A percentile compares a stretch with the other conserved stretches of the same genome.
Evolutionary conservation across 306 rosid species (phyloP).

Genomic region (Crotalaria pallida): DNA sequence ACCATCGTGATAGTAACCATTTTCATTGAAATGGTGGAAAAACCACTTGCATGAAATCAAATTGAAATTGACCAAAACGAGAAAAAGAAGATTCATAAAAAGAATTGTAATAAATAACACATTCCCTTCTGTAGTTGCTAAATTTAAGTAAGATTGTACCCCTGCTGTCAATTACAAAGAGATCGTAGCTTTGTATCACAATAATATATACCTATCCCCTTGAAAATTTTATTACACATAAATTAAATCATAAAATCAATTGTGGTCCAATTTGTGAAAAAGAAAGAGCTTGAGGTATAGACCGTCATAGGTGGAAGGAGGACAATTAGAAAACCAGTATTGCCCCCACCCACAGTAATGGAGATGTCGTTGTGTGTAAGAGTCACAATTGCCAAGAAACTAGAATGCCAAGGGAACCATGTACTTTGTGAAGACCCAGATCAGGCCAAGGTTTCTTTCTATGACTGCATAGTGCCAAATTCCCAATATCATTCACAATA

Average conservation of each 20-base stretch:
- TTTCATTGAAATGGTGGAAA: slow-evolving; percentile 21
- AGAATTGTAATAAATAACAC: slow-evolving; percentile 21
- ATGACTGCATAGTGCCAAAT: slow-evolving; percentile 29
- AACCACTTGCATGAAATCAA: background rate
- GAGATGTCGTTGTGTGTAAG: slow-evolving; percentile 26
- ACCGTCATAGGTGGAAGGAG: slow-evolving; percentile 18
- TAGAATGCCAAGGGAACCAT: slow-evolving; percentile 19
- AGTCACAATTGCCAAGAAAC: slow-evolving; percentile 36
- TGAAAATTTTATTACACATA: background rate
- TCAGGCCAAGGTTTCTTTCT: slow-evolving; percentile 19
- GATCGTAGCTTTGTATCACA: background rate
- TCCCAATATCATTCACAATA: slow-evolving; percentile 4
- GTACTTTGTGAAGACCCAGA: slow-evolving; percentile 26
- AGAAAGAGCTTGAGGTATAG: slow-evolving; percentile 4
- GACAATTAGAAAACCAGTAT: slow-evolving; percentile 4
- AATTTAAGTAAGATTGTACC: slow-evolving; percentile 30
- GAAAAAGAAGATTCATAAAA: slow-evolving; percentile 21
- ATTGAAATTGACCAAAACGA: slow-evolving; percentile 22
- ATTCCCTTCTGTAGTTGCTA: slow-evolving; percentile 29
- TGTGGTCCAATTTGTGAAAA: slow-evolving; percentile 35
- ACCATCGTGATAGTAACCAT: slow-evolving; percentile 27
- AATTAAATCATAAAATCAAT: background rate
- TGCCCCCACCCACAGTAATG: slow-evolving; percentile 37
- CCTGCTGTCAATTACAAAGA: background rate
- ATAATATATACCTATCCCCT: background rate